Conservation (phyloP, 805 yeast genomes). For the Candida coquimbonensis region DNA sequence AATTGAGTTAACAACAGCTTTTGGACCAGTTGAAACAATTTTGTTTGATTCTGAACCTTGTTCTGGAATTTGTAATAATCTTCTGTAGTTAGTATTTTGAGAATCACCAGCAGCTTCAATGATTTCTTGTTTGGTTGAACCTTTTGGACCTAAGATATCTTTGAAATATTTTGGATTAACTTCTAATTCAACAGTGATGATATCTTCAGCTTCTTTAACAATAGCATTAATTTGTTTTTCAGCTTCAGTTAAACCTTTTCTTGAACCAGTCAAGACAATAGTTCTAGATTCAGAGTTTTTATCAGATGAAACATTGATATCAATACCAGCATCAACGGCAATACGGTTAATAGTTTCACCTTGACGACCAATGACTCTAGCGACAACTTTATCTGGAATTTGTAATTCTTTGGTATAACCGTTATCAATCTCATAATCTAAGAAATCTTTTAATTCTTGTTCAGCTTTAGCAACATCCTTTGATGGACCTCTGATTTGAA, state of each 20-base stretch:
- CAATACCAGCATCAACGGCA: constrained; percentile 50
- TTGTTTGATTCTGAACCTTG: constrained; percentile 49
- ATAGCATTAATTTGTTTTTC: constrained; percentile 52
- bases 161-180: constrained; percentile 74
- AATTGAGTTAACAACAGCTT: constrained; percentile 61
- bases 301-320: constrained; percentile 37
- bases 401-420: constrained; percentile 58
- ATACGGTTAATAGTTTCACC: constrained; percentile 83
- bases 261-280: constrained; percentile 72
- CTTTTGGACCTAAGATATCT: constrained; percentile 71
- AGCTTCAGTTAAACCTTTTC: constrained; percentile 68
- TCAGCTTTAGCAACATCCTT: constrained; percentile 78
- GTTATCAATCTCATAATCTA: constrained; percentile 82
- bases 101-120: constrained; percentile 72
- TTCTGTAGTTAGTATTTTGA: constrained; percentile 43
- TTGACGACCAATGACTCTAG: constrained; percentile 82
- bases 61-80: constrained; percentile 64
- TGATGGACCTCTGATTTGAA: constrained; percentile 80
- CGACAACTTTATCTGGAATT: constrained; percentile 68
- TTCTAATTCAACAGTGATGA: constrained; percentile 46
- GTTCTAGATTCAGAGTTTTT: constrained; percentile 46
- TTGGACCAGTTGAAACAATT: constrained; percentile 69
- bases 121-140: constrained; percentile 66
- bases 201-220: constrained; percentile 59
- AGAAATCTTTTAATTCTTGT: constrained; percentile 76